Evolutionary conservation across 352 stramenopile genomes (phyloP).

Genomic region (Pythium biforme): DNA sequence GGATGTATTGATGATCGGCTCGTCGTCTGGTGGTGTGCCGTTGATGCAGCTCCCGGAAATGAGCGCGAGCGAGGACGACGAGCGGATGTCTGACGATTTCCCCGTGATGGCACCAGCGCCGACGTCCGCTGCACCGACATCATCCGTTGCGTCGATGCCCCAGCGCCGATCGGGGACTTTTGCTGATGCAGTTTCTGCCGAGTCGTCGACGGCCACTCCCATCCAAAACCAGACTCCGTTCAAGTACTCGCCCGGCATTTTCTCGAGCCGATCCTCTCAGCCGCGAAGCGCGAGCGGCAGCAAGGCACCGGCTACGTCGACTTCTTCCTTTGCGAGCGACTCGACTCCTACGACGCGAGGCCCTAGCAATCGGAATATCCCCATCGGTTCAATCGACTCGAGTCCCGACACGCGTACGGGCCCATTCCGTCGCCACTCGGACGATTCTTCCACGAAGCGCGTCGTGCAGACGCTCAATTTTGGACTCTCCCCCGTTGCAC

Average conservation of each 20-base stretch:
- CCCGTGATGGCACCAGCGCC: conserved; percentile 21
- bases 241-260: conserved; percentile 68
- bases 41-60: conserved; percentile 21
- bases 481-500: conserved; percentile 38
- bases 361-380: conserved; percentile 21
- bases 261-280: conserved; percentile 51
- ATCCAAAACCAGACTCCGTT: conserved; percentile 3
- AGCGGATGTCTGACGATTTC: conserved; percentile 44
- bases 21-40: conserved; percentile 22
- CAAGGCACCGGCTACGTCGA: conserved; percentile 20
- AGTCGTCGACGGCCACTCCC: background rate
- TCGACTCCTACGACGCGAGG: conserved; percentile 3
- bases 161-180: background rate
- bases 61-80: conserved; percentile 29
- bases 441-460: conserved; percentile 27
- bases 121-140: conserved; percentile 13
- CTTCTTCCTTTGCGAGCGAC: background rate
- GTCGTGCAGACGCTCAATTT: conserved; percentile 53
- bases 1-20: conserved; percentile 34
- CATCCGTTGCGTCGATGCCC: background rate
- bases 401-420: conserved; percentile 37
- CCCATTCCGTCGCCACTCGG: conserved; percentile 35
- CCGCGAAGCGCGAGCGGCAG: conserved; percentile 31
- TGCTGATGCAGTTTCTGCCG: background rate
- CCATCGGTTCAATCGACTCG: conserved; percentile 48